These are phyloP conservation scores for Penicillium digitatum DNA, from an alignment of 2,329 filamentous ascomycete species.

Conservation along the genomic window DNA sequence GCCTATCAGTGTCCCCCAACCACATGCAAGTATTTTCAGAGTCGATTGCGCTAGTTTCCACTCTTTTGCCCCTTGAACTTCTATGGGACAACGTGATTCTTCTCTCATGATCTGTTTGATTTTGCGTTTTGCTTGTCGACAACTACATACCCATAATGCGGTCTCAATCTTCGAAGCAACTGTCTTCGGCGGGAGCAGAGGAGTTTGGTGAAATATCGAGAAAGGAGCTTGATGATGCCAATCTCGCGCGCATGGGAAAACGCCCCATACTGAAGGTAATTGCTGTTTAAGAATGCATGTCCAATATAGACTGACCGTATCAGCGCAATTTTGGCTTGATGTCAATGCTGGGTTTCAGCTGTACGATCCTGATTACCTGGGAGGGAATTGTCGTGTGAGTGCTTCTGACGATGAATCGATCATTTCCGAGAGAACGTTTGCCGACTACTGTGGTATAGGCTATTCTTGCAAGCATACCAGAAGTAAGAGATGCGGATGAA, in stretches of 20 bases:
- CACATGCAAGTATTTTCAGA: background rate
- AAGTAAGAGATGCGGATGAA: slow-evolving; percentile 14
- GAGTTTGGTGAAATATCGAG: slow-evolving; percentile 15
- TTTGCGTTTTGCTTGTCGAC: background rate
- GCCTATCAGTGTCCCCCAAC: background rate
- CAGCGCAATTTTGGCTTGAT: slow-evolving; percentile 42
- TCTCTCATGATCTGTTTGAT: background rate
- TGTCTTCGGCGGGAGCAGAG: slow-evolving; percentile 6
- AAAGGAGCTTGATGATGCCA: slow-evolving; percentile 36
- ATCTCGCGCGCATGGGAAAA: slow-evolving; percentile 52
- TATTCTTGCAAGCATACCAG: slow-evolving; percentile 18
- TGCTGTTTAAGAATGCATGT: background rate
- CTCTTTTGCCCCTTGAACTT: background rate
- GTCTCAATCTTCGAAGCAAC: slow-evolving; percentile 13
- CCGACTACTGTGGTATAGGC: slow-evolving; percentile 7
- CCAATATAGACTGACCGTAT: background rate
- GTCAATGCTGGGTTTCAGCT: slow-evolving; percentile 41
- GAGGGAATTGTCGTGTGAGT: slow-evolving; percentile 39
- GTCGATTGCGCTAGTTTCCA: background rate
- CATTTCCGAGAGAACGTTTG: background rate
- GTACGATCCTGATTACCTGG: slow-evolving; percentile 41
- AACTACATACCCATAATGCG: slow-evolving; percentile 4
- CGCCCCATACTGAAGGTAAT: slow-evolving; percentile 46
- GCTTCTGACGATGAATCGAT: background rate
- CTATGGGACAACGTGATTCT: background rate